Base-by-base conservation (phyloP, 1,139 yeast species). In the Debaryomyces sp. region DNA sequence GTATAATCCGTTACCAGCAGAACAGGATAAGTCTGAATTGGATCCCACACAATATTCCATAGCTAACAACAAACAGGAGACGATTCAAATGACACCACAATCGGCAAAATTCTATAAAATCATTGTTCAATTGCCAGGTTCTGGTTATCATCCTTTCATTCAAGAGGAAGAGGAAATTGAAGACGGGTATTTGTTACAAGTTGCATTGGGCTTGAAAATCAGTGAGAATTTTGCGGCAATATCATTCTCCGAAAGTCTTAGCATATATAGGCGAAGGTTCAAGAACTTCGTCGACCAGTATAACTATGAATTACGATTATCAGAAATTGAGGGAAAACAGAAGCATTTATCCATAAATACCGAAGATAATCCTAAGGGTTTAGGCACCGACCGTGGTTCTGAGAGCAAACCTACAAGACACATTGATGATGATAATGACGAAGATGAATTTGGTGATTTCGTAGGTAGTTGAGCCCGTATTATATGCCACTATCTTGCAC, bases 81-180 rank as follows among this genome's bases (percentile, higher is more conserved):
- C 80, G 1, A 63, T 75, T 4, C 62, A 61, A 41, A 57, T 62
- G 54, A 53, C 70, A 10, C 59, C 61, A 1, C 70, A 70, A 32
- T 63, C 71, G 1, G 54, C 63, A n/a, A 57, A 61, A 43, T 59
- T 59, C 46, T 75, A 70, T 54, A 67, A 66, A 50, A 57, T 75
- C n/a, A 63, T 75, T 26, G 70, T 67, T 1, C 79, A 75, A 50
- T 52, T 72, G 22, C 80, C 80, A 2, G 72, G 67, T 1, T 56
- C 75, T 0, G 73, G 74, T 0, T 74, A 69, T 54, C 60, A 53
- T 24, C 66, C 66, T 4, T 51, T 40, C 21, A 35, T 51, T 43
- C 44, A 50, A 35, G 41, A 46, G 18, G 46, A 38, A 12, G 24
- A 46, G 7, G 3, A 12, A 17, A 29, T 23, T 18, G 42, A 43